These are phyloP conservation scores for Fusarium nematophilum DNA, from an alignment of 2,329 filamentous ascomycete genomes.

Conservation along the genomic window DNA sequence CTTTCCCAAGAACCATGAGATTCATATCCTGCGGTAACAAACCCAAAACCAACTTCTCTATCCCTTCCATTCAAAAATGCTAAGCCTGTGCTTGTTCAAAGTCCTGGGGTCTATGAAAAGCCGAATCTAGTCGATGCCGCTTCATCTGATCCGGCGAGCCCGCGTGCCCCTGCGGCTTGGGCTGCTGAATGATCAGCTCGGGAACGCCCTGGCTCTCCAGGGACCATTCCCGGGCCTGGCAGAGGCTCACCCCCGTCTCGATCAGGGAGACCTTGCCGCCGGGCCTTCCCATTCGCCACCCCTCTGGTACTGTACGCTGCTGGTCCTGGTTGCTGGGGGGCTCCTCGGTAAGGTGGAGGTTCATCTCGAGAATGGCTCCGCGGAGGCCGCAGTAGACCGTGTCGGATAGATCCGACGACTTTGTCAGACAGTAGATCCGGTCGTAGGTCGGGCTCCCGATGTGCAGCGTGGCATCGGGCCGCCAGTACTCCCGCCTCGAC, in stretches of 20 bases:
- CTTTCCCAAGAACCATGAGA: constrained; percentile 11
- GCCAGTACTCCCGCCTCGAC: constrained; percentile 56
- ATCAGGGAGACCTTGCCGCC: constrained; percentile 42
- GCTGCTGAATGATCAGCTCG: constrained; percentile 36
- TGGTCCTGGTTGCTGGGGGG: not conserved
- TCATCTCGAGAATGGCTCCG: constrained; percentile 59
- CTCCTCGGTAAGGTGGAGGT: constrained; percentile 44
- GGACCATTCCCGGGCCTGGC: constrained; percentile 35
- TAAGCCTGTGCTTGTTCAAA: constrained; percentile 13
- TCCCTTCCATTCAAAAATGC: not conserved
- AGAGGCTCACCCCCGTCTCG: constrained; percentile 48
- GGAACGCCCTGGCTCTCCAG: constrained; percentile 39
- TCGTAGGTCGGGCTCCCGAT: constrained; percentile 50
- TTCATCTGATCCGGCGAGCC: constrained; percentile 18
- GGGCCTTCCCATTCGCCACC: constrained; percentile 39
- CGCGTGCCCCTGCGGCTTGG: constrained; percentile 4
- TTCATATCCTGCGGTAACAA: too few species aligned
- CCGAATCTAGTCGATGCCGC: constrained; percentile 35
- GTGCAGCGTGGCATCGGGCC: constrained; percentile 62
- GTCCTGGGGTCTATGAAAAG: constrained; percentile 35
- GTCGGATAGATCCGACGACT: constrained; percentile 58
- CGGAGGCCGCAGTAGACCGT: constrained; percentile 63
- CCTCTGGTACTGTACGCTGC: constrained; percentile 35
- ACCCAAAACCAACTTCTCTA: not conserved
- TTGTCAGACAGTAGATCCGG: constrained; percentile 59